A percentile compares a stretch with the other conserved stretches of the same genome.
Conservation (phyloP, 768 basidiomycete genomes). For the Leccinellum luteum region DNA sequence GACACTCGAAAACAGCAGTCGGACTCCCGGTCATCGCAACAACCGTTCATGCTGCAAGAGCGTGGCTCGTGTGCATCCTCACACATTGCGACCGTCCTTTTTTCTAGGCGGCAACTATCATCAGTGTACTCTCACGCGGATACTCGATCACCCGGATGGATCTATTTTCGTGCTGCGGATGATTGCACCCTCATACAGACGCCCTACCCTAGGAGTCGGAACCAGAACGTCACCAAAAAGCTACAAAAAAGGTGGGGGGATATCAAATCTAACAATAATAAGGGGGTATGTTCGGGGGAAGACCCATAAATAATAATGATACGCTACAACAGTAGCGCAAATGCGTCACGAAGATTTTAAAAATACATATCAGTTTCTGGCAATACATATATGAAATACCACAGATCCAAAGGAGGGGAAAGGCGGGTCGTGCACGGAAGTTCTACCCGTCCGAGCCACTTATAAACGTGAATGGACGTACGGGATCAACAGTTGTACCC, state of each 20-base stretch:
- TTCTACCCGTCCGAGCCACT: constrained; percentile 27
- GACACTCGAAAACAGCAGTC: constrained; percentile 8
- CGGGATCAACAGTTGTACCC: constrained; percentile 22
- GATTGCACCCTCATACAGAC: background rate
- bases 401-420: constrained; percentile 8
- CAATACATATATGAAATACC: constrained; percentile 24
- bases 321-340: constrained; percentile 8
- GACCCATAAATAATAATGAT: constrained; percentile 21
- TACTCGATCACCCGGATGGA: background rate
- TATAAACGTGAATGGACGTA: constrained; percentile 33
- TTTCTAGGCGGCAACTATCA: background rate
- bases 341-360: constrained; percentile 14
- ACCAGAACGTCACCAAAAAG: constrained; percentile 7
- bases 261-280: constrained; percentile 11
- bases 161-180: background rate
- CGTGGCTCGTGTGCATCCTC: background rate
- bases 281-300: constrained; percentile 13
- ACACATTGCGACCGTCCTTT: background rate
- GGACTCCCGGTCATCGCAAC: constrained; percentile 12
- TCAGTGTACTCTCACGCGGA: constrained; percentile 5
- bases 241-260: constrained; percentile 15
- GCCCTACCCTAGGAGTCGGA: background rate
- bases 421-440: background rate
- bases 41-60: constrained; percentile 1
- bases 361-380: constrained; percentile 23